Evolutionary conservation across 306 rosid species (phyloP).

Genomic region (Rosa rugosa): DNA sequence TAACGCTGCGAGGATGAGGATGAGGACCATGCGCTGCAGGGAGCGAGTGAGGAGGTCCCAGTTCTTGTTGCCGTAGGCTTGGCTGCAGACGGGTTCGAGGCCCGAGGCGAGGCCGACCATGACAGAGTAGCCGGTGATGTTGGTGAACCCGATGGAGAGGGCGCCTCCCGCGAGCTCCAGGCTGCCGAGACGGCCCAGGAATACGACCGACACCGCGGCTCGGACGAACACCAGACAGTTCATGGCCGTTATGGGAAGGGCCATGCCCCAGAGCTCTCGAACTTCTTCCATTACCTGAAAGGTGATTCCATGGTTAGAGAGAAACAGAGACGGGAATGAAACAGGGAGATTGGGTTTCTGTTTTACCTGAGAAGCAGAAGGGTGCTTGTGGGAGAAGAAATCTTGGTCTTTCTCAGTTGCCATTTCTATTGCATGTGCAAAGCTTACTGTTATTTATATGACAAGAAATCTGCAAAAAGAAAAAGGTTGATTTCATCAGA

Average conservation of each 20-base stretch:
- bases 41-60: conserved; percentile 72
- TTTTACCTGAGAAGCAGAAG: conserved; percentile 67
- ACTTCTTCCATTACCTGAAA: conserved; percentile 68
- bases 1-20: conserved; percentile 58
- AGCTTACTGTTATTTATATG: neutral
- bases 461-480: conserved; percentile 24
- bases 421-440: conserved; percentile 31
- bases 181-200: conserved; percentile 78
- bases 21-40: conserved; percentile 78
- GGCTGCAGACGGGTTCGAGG: conserved; percentile 87
- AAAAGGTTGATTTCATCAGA: conserved; percentile 33
- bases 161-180: conserved; percentile 98
- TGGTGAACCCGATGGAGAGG: conserved; percentile 89
- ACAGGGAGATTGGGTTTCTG: neutral
- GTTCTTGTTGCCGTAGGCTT: conserved; percentile 81
- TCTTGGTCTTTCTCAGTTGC: conserved; percentile 45
- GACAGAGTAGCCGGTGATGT: conserved; percentile 97
- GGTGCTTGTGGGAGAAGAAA: conserved; percentile 51
- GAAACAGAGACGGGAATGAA: neutral
- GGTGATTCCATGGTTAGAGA: neutral
- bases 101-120: conserved; percentile 86
- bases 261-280: conserved; percentile 79
- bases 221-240: conserved; percentile 68
- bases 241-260: conserved; percentile 73
- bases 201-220: conserved; percentile 70